Percentiles rank a stretch among this genome's conserved stretches.
phyloP scores from a whole-genome alignment of 2,329 filamentous ascomycete species.

The Arthrobotrys pseudoclavata region DNA sequence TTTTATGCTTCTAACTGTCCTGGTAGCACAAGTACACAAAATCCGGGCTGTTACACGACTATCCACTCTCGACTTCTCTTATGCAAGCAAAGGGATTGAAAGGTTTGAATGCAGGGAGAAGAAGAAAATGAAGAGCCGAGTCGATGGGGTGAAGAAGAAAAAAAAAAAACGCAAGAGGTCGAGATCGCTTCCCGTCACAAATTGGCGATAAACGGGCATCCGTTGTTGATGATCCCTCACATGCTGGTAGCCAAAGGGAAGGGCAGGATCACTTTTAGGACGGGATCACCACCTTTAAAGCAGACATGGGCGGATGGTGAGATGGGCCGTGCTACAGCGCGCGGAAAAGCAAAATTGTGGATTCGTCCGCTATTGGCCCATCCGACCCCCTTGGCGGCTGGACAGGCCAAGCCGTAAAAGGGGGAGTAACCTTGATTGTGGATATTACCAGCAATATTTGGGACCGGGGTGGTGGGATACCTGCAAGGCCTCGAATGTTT shows the following conservation, averaged over 20 bases:
- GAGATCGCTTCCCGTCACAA: constrained; percentile 58
- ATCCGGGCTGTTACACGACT: constrained; percentile 46
- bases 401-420: constrained; percentile 59
- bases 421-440: constrained; percentile 60
- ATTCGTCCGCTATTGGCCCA: constrained; percentile 44
- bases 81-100: constrained; percentile 41
- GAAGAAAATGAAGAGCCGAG: constrained; percentile 23
- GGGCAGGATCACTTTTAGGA: constrained; percentile 26
- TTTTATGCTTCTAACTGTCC: constrained; percentile 32
- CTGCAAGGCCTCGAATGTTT: constrained; percentile 55
- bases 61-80: constrained; percentile 32
- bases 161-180: constrained; percentile 42
- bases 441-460: constrained; percentile 58
- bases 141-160: constrained; percentile 8
- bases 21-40: constrained; percentile 46
- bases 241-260: constrained; percentile 54
- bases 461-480: constrained; percentile 51
- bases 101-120: constrained; percentile 27
- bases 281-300: constrained; percentile 60
- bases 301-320: constrained; percentile 53
- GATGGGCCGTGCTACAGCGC: constrained; percentile 54
- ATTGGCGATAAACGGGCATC: constrained; percentile 57
- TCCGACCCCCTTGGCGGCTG: constrained; percentile 53
- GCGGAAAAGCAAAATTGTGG: constrained; percentile 56
- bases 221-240: constrained; percentile 59